Conservation (phyloP, 164 flowering plant species). For the Nelumbo lutea region DNA sequence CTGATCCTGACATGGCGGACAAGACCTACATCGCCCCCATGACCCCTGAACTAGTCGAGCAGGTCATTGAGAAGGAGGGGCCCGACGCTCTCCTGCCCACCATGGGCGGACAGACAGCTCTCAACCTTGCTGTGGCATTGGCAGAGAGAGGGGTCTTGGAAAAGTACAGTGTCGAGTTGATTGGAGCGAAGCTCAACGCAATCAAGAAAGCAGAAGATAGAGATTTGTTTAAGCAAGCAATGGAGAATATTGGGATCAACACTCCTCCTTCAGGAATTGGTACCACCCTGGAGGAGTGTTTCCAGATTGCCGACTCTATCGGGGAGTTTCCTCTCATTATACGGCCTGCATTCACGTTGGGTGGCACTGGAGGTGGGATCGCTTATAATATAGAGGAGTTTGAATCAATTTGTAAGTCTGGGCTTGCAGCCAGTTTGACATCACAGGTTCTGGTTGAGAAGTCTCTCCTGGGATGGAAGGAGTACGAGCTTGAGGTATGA, state of each 20-base stretch:
- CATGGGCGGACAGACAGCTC: slow-evolving; percentile 98
- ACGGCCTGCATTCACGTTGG: slow-evolving; percentile 84
- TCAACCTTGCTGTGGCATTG: slow-evolving; percentile 85
- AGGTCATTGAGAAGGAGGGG: slow-evolving; percentile 78
- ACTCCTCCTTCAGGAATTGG: slow-evolving; percentile 94
- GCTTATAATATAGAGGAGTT: slow-evolving; percentile 94
- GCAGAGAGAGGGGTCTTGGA: slow-evolving; percentile 81
- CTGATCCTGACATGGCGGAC: slow-evolving; percentile 90
- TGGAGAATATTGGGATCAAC: slow-evolving; percentile 79
- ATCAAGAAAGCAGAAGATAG: slow-evolving; percentile 94
- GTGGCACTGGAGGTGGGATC: slow-evolving; percentile 95
- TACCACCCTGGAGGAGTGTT: slow-evolving; percentile 73
- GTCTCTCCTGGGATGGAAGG: slow-evolving; percentile 96
- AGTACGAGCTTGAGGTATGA: slow-evolving; percentile 96
- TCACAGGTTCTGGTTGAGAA: slow-evolving; percentile 94
- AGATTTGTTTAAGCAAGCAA: slow-evolving; percentile 90
- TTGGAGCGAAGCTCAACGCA: slow-evolving; percentile 94
- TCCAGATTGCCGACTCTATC: slow-evolving; percentile 58
- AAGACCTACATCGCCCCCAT: slow-evolving; percentile 84
- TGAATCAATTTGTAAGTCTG: slow-evolving; percentile 84
- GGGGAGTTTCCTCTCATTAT: slow-evolving; percentile 92
- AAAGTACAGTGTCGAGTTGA: slow-evolving; percentile 73
- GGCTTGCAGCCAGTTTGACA: slow-evolving; percentile 86
- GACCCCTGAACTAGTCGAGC: slow-evolving; percentile 89
- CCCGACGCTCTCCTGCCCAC: slow-evolving; percentile 97